phyloP scores from a whole-genome alignment of 441 rosid species.

The Erodium chrysanthum region DNA sequence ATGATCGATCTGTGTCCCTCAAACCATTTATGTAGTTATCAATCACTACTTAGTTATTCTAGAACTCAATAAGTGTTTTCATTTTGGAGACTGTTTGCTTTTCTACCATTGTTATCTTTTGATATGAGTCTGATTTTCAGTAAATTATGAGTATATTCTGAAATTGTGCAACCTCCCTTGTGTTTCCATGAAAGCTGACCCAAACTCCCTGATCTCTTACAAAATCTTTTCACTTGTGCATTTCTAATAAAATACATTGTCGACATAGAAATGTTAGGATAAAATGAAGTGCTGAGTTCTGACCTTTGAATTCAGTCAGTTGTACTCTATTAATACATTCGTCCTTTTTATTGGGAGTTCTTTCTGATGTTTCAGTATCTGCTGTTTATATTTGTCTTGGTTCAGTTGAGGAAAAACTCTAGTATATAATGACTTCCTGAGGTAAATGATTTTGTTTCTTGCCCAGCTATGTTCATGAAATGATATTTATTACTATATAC shows the following conservation, averaged over 20 bases:
- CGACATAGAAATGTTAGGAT: no score
- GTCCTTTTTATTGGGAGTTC: not conserved
- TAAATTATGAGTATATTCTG: not conserved
- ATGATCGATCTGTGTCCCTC: not conserved
- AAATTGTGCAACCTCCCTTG: not conserved
- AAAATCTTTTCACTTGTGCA: not conserved
- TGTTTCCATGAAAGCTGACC: not conserved
- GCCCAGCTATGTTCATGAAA: conserved; percentile 5
- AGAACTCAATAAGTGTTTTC: not conserved
- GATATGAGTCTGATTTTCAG: not conserved
- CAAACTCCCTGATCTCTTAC: not conserved
- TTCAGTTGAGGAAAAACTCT: not conserved
- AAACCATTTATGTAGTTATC: not conserved
- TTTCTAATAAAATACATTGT: not conserved
- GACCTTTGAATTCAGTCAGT: not conserved
- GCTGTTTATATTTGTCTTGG: not conserved
- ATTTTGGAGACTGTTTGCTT: not conserved
- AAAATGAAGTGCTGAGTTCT: not conserved
- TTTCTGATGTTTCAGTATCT: not conserved
- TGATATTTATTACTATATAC: conserved; percentile 19
- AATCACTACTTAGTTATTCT: not conserved
- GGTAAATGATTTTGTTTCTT: not conserved
- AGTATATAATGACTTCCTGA: not conserved
- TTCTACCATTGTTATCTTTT: not conserved
- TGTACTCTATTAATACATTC: not conserved